Evolutionary conservation across 2,329 filamentous ascomycete species (phyloP), one percentile per base, ranked within the genome.

Genomic region (Diaporthe batatas): DNA sequence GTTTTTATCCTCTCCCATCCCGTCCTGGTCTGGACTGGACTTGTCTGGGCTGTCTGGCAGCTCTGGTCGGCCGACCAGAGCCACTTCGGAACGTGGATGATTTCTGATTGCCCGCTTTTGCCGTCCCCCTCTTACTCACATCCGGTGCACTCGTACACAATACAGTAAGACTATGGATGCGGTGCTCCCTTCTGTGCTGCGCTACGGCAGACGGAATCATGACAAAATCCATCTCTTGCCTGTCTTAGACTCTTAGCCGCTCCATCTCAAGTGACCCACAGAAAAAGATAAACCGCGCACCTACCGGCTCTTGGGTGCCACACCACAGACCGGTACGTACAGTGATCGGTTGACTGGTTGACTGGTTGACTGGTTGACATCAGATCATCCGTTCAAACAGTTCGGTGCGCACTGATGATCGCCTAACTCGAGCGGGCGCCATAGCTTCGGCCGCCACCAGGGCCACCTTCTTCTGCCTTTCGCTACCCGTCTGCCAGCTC

Each of bases 311-410:
- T 67, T 53, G 39, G 39, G 25, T 47, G 39, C 58, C 58, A 62
- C 58, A 11, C 62, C 62, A 47, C 47, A 32, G 62, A 67, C 44
- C 39, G 47, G n/a, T 25, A 5, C 47, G n/a, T 25, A 5, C 47
- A 51, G n/a, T 51, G 62, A 53, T 32, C n/a, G 44, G 44, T 53
- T 6, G 62, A 39, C 44, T 36, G 44, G 44, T 51, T 49, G 42
- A 11, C 59, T 25, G 44, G 59, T 65, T 12, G 44, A 39, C 44
- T 39, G 47, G 44, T 65, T 49, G 23, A 53, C 62, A 51, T 39
- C 62, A 67, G 62, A 67, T 67, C 62, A 39, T 18, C 62, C 62
- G 47, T 49, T 67, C 39, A 67, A 67, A 67, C 62, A 53, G 18
- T n/a, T 21, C 47, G 47, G 7, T 53, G 47, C 62, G 62, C 62